Base-by-base conservation (phyloP, 805 yeast species). In the Suhomyces kilbournensis region DNA sequence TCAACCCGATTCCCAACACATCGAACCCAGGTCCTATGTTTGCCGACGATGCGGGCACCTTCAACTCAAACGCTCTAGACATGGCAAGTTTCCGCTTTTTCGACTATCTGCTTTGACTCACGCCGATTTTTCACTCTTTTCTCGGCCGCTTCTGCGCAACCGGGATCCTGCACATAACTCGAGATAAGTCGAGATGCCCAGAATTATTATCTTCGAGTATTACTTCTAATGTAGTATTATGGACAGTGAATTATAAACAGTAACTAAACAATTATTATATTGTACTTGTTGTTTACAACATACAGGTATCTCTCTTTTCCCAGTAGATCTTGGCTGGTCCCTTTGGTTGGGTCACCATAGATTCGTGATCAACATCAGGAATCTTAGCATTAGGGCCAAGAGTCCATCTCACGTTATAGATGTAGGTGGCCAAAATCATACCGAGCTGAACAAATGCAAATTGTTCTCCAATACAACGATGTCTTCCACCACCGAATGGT, bases 401-500 rank as follows among this genome's bases (percentile, higher is more conserved):
- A 38, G 79, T 77, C 97, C 97, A 92, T 68, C 80, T 86, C 67
- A 88, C 73, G 55, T 86, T 84, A 70, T 85, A 87, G 32, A 93
- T 79, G 67, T 78, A 88, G 15, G 90, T 82, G 38, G 89, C 73
- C 65, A 94, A 76, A 55, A 94, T 78, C 47, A 94, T 85, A 47
- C 97, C 97, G 59, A 94, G 81, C 78, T 94, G 99, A 60, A 86
- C 84, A 70, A 85, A 90, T 23, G 99, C 99, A 75, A 94, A 94
- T 69, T 93, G 98, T 74, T 94, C 99, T 68, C 99, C 99, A 65
- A 94, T 93, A 76, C 99, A 94, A 77, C 99, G 88, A 72, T 94
- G 99, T 80, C 99, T 88, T 60, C 99, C 99, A 71, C 98, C 99
- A 62, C 99, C 99, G 65, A 94, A 94, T 51, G 99, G 99, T 68